phyloP scores from a whole-genome alignment of 371 early-diverging fungal species.

The Sporodiniella umbellata region DNA sequence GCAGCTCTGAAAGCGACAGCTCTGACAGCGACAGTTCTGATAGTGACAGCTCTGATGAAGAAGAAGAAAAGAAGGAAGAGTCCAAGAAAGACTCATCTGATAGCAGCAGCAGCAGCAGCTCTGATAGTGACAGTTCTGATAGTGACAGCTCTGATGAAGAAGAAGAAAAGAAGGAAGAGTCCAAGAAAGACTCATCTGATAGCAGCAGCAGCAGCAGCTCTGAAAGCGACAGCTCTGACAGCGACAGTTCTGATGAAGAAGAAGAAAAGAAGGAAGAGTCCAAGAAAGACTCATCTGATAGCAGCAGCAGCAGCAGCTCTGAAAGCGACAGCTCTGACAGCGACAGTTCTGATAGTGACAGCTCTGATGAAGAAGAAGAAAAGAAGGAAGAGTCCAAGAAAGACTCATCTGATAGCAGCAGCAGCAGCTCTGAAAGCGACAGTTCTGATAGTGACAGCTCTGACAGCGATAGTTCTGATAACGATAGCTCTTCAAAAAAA shows the following conservation, averaged over 20 bases:
- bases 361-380: neutral
- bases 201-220: neutral
- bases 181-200: constrained; percentile 1
- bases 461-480: neutral
- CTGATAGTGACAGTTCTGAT: constrained; percentile 3
- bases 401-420: neutral
- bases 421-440: neutral
- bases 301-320: constrained; percentile 5
- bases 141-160: too few relatives aligned
- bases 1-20: constrained; percentile 4
- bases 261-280: constrained; percentile 4
- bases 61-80: constrained; percentile 5
- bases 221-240: neutral
- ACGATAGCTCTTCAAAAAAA: constrained; percentile 8
- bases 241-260: neutral
- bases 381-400: constrained; percentile 6
- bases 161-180: neutral
- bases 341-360: neutral
- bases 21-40: constrained; percentile 14
- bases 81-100: constrained; percentile 1
- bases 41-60: constrained; percentile 15
- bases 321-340: neutral
- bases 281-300: neutral
- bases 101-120: neutral
- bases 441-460: neutral